Evolutionary conservation across 208 protist species (phyloP).

Genomic region (Crithidia mellificae): DNA sequence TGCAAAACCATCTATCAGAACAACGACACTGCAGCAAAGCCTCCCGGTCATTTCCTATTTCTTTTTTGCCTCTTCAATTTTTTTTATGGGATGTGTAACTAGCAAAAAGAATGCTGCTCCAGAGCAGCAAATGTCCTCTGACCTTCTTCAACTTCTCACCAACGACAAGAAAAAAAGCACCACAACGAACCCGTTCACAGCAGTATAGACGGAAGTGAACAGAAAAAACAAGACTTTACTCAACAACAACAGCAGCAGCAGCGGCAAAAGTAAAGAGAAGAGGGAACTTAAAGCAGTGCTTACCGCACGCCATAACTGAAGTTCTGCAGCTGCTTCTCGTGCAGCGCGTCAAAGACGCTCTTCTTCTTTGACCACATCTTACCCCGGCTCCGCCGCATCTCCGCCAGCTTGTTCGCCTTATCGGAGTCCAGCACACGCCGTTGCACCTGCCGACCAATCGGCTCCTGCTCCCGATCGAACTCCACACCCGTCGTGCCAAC

Average conservation of each 20-base stretch:
- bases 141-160: background rate
- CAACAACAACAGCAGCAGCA: background rate
- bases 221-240: background rate
- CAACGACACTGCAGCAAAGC: too few species aligned
- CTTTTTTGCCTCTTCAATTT: too few species aligned
- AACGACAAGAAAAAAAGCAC: background rate
- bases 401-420: slow-evolving; percentile 77
- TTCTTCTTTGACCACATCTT: slow-evolving; percentile 88
- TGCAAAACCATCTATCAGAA: too few species aligned
- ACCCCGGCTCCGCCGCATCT: slow-evolving; percentile 70
- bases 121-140: background rate
- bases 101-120: background rate
- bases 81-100: slow-evolving; percentile 4
- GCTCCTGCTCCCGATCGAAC: slow-evolving; percentile 92
- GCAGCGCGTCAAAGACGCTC: slow-evolving; percentile 80
- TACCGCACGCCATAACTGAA: slow-evolving; percentile 78
- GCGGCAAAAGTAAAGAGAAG: slow-evolving; percentile 1
- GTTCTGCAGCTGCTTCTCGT: slow-evolving; percentile 90
- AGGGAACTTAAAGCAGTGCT: slow-evolving; percentile 3
- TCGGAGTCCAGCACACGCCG: slow-evolving; percentile 84
- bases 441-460: slow-evolving; percentile 89
- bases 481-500: slow-evolving; percentile 80
- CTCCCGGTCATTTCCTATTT: too few species aligned
- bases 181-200: too few species aligned
- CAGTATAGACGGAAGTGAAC: background rate